Evolutionary conservation across 164 flowering plant species (phyloP).

Genomic region (Malania oleifera): DNA sequence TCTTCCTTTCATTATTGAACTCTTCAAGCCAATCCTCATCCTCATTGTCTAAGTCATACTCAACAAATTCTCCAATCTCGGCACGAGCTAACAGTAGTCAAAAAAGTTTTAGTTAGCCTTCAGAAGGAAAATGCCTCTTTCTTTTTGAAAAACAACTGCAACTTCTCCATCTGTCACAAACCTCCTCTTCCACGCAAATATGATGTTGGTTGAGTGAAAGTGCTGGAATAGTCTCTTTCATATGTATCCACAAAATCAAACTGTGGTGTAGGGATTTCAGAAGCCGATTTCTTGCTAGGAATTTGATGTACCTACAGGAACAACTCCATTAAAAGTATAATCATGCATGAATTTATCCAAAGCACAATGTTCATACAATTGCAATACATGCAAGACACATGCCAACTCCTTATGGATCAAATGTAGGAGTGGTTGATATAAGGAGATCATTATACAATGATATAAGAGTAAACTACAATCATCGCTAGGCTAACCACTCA

Average conservation of each 20-base stretch:
- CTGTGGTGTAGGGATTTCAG: slow-evolving; percentile 95
- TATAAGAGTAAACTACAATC: no score
- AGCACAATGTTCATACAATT: neutral
- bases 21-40: slow-evolving; percentile 96
- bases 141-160: neutral
- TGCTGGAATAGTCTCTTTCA: slow-evolving; percentile 85
- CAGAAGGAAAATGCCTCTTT: neutral
- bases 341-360: no score
- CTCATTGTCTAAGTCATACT: slow-evolving; percentile 96
- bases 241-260: slow-evolving; percentile 88
- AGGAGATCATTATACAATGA: no score
- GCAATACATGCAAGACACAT: neutral
- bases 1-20: slow-evolving; percentile 58
- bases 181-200: slow-evolving; percentile 97
- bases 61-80: slow-evolving; percentile 94
- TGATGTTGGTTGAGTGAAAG: slow-evolving; percentile 76
- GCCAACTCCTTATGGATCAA: no score
- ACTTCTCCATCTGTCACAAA: slow-evolving; percentile 17
- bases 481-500: no score
- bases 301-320: slow-evolving; percentile 43
- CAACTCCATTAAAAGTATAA: neutral
- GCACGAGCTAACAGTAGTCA: slow-evolving; percentile 59
- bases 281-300: slow-evolving; percentile 55
- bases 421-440: no score
- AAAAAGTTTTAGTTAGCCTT: neutral